These are phyloP conservation scores for Spizellomyces sp. DNA, from an alignment of 192 early-diverging fungal species.

Conservation along the genomic window DNA sequence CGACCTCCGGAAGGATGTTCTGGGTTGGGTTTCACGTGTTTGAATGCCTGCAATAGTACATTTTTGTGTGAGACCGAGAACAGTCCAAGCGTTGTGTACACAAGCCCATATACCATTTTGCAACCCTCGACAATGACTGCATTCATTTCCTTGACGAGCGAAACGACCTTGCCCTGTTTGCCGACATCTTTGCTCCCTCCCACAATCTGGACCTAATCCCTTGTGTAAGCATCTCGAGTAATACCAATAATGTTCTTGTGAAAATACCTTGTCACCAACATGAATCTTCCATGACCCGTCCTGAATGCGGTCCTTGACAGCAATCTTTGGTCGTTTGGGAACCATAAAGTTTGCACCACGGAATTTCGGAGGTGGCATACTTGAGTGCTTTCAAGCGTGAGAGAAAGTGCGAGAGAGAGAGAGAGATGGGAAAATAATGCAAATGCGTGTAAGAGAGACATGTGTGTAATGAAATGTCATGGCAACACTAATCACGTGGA, in stretches of 20 bases:
- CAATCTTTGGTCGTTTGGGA: conserved; percentile 22
- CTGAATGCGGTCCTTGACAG: conserved; percentile 46
- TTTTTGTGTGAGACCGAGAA: background rate
- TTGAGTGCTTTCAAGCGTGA: background rate
- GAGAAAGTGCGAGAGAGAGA: background rate
- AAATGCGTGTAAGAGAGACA: background rate
- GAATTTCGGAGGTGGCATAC: conserved; percentile 15
- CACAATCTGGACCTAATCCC: conserved; percentile 63
- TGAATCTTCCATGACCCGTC: conserved; percentile 59
- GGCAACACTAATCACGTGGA: too few relatives aligned
- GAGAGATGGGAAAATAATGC: background rate
- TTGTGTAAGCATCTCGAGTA: too few relatives aligned
- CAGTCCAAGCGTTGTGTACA: background rate
- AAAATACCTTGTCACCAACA: conserved; percentile 57
- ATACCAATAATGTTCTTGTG: too few relatives aligned
- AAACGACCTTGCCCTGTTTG: conserved; percentile 62
- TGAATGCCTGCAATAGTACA: conserved; percentile 18
- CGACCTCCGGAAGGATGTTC: conserved; percentile 49
- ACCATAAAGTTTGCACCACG: conserved; percentile 29
- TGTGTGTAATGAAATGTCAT: too few relatives aligned
- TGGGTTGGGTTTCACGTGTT: conserved; percentile 64
- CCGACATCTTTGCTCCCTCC: conserved; percentile 56
- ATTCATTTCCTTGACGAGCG: conserved; percentile 65
- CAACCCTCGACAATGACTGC: conserved; percentile 61
- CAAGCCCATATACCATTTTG: conserved; percentile 28